Base-by-base conservation (phyloP, 768 basidiomycete species). In the Coprinellus micaceus region DNA sequence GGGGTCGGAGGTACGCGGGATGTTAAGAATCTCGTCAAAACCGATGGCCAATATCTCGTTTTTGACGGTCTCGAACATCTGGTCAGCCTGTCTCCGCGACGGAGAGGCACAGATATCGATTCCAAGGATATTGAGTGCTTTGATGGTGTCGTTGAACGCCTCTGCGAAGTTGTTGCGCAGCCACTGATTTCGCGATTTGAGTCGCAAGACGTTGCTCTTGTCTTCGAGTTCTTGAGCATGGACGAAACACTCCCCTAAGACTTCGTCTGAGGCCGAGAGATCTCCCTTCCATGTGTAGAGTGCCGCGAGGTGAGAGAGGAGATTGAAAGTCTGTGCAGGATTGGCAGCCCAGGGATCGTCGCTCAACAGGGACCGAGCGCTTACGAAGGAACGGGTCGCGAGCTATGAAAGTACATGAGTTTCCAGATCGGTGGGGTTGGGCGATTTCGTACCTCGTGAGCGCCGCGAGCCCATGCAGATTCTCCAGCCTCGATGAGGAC, bases 41-140 rank as follows among this genome's bases (percentile, higher is more conserved):
- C 86, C 86, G 24, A 86, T 78, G 0, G 83, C 82, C 45, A 88
- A 68, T 44, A 89, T 86, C 64, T 86, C 83, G 59, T 84, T 84
- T 65, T 84, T 86, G 54, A 88, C 82, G 62, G 81, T 76, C 55
- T 88, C 84, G 61, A 88, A 88, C 77, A 85, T 79, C n/a, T 66
- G 58, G 63, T 86, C 82, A 12, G 81, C 83, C 57, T 84, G 81
- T 48, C 76, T 71, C 25, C 75, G 67, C 2, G 79, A 78, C 1
- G 85, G 84, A 0, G 77, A 63, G 0, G 79, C 63, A 60, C 82
- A 78, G 36, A 89, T 68, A 25, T 85, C 83, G 7, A 89, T 77
- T 1, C 84, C 86, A 17, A 90, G 74, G 1, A 81, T 67, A 60
- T 79, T 80, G 28, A 89, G 73, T 12, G 86, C 88, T 13, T 70